Conservation (phyloP, 306 rosid genomes). For the Mucuna pruriens region DNA sequence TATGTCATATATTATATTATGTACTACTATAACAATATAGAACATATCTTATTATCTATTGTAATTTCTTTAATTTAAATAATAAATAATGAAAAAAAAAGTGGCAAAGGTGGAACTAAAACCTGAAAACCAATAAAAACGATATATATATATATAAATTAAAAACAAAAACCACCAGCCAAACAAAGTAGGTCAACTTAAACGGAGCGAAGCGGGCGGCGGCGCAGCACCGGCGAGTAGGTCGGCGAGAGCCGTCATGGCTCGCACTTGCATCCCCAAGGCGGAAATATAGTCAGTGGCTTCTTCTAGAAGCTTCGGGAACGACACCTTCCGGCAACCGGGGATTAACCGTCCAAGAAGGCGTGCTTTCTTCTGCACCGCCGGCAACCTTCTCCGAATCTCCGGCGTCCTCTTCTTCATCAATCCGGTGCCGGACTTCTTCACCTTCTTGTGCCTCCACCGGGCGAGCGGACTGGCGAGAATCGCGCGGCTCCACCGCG, state of each 20-base stretch:
- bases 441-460: conserved; percentile 50
- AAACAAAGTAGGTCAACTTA: conserved; percentile 29
- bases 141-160: conserved; percentile 20
- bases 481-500: conserved; percentile 86
- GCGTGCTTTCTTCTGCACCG: conserved; percentile 56
- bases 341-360: conserved; percentile 72
- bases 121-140: conserved; percentile 23
- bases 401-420: conserved; percentile 50
- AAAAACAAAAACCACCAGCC: not conserved
- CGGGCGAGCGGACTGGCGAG: conserved; percentile 55
- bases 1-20: not conserved
- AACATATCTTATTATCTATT: not conserved
- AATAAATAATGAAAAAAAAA: conserved; percentile 20
- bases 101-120: conserved; percentile 31
- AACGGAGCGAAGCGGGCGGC: conserved; percentile 16
- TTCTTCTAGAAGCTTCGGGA: conserved; percentile 82
- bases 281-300: conserved; percentile 76
- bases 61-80: not conserved
- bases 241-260: conserved; percentile 70
- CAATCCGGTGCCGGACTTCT: conserved; percentile 27
- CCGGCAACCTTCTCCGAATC: conserved; percentile 41
- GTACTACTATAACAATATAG: not conserved
- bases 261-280: conserved; percentile 80
- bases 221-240: conserved; percentile 52
- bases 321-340: conserved; percentile 71